Base-by-base conservation (phyloP, 2,329 filamentous ascomycete species). In the Grosmannia penicillata region DNA sequence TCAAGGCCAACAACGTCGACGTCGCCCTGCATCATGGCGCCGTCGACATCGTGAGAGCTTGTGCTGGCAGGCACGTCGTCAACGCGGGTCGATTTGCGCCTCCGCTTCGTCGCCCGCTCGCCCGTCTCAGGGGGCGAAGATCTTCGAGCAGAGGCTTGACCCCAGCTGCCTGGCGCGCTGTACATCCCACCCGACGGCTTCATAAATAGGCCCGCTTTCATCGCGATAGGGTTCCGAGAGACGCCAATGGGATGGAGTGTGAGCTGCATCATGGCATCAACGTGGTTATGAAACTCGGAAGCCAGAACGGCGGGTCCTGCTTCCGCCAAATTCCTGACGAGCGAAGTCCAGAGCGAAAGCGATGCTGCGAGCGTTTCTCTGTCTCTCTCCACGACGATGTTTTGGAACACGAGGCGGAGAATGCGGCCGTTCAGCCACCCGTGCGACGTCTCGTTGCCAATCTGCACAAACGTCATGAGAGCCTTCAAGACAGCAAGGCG, bases 11-110 rank as follows among this genome's bases (percentile, higher is more conserved):
- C 87, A 30, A 98, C 68, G 53, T 98, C 93, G 33, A 96, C 79
- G 51, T 98, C 93, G 37, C 93, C 91, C 54, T 89, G 83, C 65
- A 98, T 86, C 80, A 98, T 95, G 48, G 93, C 87, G 9, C 87
- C 91, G 55, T 98, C 91, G 15, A 98, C 85, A 56, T 98, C 94
- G 57, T 98, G 91, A 1, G 81, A 74, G n/a, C 81, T 64, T n/a
- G 63, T 71, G 4, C 70, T 60, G 2, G 72, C 61, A 2, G 71
- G 62, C 8, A 70, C 59, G 22, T 87, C 80, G 39, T 91, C 83
- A 17, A 72, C 61, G 62, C 93, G 93, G n/a, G 82, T 77, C 1
- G 82, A 82, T 57, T 86, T 93, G 43, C 86, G 77, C 25, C 86
- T 73, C 46, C 84, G 78, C 58, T 91, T 84, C 3, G 77, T 65